A percentile compares a stretch with the other conserved stretches of the same genome.
Evolutionary conservation across 495 filamentous ascomycete genomes (phyloP).

Genomic region (Aspergillus haitiensis): DNA sequence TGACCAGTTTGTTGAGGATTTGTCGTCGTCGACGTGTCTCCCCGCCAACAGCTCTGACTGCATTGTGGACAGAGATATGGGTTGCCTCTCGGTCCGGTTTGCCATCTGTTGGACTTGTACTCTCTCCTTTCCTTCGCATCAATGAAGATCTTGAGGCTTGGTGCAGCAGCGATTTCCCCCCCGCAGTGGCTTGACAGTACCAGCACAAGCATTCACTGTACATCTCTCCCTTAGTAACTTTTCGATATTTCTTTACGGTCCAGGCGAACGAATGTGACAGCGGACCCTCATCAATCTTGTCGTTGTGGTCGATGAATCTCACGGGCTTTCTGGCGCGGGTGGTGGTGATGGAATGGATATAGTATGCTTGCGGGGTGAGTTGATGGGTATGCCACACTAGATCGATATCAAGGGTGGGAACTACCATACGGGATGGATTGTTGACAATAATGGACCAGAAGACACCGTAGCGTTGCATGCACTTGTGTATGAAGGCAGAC

Average conservation of each 20-base stretch:
- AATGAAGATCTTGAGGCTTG: constrained; percentile 21
- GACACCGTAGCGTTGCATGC: constrained; percentile 66
- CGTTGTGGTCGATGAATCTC: constrained; percentile 76
- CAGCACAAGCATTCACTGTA: constrained; percentile 86
- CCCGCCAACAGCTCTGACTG: background rate
- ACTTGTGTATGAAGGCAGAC: constrained; percentile 61
- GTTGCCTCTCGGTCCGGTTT: constrained; percentile 39
- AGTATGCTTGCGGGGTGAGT: constrained; percentile 63
- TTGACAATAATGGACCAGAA: constrained; percentile 65
- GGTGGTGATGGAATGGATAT: constrained; percentile 41
- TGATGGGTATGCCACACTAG: constrained; percentile 72
- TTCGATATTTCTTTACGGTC: constrained; percentile 72
- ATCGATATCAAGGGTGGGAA: constrained; percentile 84
- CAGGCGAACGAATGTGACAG: constrained; percentile 67
- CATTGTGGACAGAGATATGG: constrained; percentile 62
- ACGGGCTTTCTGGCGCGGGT: background rate
- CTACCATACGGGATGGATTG: constrained; percentile 56
- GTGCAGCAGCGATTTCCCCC: constrained; percentile 26
- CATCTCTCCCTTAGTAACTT: constrained; percentile 53
- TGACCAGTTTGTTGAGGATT: background rate
- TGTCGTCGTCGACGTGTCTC: background rate
- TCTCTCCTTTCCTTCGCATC: constrained; percentile 35
- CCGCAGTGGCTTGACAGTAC: constrained; percentile 73
- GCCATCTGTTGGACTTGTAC: constrained; percentile 40
- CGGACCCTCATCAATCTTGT: constrained; percentile 70